Conservation (phyloP, 2,329 filamentous ascomycete genomes). For the Fusarium sp. region DNA sequence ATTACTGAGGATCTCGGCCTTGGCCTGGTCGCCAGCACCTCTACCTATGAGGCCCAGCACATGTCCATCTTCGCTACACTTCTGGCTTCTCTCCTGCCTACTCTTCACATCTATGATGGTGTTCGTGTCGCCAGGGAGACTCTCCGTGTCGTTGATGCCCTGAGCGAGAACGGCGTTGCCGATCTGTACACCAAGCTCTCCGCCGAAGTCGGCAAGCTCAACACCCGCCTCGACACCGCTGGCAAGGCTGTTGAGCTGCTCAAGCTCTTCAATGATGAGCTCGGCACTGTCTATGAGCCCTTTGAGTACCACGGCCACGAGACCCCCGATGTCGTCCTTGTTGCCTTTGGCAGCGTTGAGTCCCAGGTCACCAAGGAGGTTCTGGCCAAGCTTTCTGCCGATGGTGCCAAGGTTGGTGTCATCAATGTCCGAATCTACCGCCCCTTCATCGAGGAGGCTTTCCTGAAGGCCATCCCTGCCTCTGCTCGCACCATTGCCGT, state of each 20-base stretch:
- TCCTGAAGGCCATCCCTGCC: constrained; percentile 80
- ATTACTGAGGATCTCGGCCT: constrained; percentile 90
- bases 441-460: constrained; percentile 93
- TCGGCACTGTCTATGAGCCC: constrained; percentile 89
- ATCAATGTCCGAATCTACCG: constrained; percentile 93
- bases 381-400: constrained; percentile 72
- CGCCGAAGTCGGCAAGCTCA: constrained; percentile 66
- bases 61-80: constrained; percentile 90
- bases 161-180: constrained; percentile 74
- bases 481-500: constrained; percentile 80
- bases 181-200: constrained; percentile 72
- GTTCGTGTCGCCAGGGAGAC: constrained; percentile 84
- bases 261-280: constrained; percentile 82
- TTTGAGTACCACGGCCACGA: constrained; percentile 94
- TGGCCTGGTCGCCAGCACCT: constrained; percentile 83
- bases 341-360: constrained; percentile 93
- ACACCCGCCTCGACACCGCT: constrained; percentile 74
- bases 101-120: constrained; percentile 87
- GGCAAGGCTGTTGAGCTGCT: constrained; percentile 76
- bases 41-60: constrained; percentile 91
- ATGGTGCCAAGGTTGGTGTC: constrained; percentile 81
- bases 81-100: constrained; percentile 78
- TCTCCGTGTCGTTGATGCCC: constrained; percentile 79
- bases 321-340: constrained; percentile 80
- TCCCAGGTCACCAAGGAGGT: constrained; percentile 85